A percentile compares a stretch with the other conserved stretches of the same genome.
These are phyloP conservation scores for Lophiostoma macrostomum DNA, from an alignment of 495 filamentous ascomycete genomes.

Conservation along the genomic window DNA sequence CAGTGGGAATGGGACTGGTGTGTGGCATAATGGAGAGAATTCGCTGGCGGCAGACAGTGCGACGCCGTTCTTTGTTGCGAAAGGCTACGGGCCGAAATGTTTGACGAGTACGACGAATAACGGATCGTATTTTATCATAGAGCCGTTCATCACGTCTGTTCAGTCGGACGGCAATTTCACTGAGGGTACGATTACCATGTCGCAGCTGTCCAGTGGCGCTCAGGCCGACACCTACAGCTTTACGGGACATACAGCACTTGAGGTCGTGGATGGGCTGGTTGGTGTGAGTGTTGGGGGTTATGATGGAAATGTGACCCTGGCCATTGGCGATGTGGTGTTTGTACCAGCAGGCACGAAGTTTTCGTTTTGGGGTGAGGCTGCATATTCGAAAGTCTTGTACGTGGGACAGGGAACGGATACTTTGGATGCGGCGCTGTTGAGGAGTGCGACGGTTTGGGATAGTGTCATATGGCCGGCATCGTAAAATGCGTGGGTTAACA, in stretches of 20 bases:
- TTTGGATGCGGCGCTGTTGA: neutral
- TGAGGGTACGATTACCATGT: constrained; percentile 1
- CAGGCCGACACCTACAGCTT: neutral
- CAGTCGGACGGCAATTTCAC: neutral
- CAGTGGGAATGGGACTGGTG: neutral
- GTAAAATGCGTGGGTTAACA: too few species aligned
- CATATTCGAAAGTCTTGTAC: constrained; percentile 7
- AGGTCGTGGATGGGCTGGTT: constrained; percentile 1
- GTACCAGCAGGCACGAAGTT: neutral
- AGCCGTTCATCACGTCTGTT: neutral
- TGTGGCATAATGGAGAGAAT: neutral
- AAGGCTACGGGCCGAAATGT: constrained; percentile 9
- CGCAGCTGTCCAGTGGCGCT: neutral
- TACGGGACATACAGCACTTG: neutral
- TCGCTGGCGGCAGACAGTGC: neutral
- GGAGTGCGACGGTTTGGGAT: neutral
- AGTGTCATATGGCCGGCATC: too few species aligned
- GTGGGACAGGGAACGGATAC: neutral
- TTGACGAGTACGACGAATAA: neutral
- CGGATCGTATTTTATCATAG: constrained; percentile 11
- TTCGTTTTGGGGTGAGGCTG: constrained; percentile 1
- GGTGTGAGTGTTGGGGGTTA: neutral
- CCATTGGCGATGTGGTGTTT: constrained; percentile 1
- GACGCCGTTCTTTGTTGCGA: constrained; percentile 1
- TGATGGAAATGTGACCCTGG: neutral